phyloP scores from a whole-genome alignment of 1,284 basidiomycete genomes.

The Tilletiopsis washingtonensis region DNA sequence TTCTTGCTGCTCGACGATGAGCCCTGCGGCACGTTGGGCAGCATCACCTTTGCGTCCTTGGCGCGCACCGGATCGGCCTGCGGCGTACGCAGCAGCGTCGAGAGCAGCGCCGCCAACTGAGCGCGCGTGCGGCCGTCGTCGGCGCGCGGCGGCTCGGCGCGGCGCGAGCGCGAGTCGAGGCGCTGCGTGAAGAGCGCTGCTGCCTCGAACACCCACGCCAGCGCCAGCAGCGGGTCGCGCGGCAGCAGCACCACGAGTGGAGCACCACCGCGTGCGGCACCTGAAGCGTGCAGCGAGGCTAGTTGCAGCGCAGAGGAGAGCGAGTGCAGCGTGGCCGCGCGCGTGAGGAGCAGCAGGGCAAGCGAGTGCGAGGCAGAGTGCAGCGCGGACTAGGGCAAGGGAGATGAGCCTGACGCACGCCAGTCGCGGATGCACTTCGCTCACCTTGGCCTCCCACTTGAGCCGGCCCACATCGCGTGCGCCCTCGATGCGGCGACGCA shows the following conservation, averaged over 20 bases:
- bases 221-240: slow-evolving; percentile 17
- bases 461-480: slow-evolving; percentile 18
- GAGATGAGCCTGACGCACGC: not conserved
- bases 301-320: slow-evolving; percentile 14
- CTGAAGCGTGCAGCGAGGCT: slow-evolving; percentile 16
- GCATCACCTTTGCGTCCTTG: not conserved
- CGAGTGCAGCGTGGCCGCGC: slow-evolving; percentile 20
- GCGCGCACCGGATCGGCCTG: not conserved
- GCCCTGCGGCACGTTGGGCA: too few species aligned
- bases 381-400: slow-evolving; percentile 11
- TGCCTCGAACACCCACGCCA: slow-evolving; percentile 21
- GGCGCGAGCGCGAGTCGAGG: not conserved
- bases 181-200: not conserved
- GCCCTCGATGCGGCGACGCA: slow-evolving; percentile 14
- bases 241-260: slow-evolving; percentile 21
- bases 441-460: slow-evolving; percentile 30
- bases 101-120: slow-evolving; percentile 4
- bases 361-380: slow-evolving; percentile 18
- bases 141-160: not conserved
- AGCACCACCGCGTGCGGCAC: slow-evolving; percentile 15
- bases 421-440: too few species aligned
- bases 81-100: slow-evolving; percentile 1
- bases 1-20: too few species aligned
- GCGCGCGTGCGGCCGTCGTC: not conserved
- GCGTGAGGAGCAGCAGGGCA: slow-evolving; percentile 20